A percentile compares a stretch with the other conserved stretches of the same genome.
Evolutionary conservation across 192 early-diverging fungal genomes (phyloP).

Genomic region (Rhizophagus clarus): DNA sequence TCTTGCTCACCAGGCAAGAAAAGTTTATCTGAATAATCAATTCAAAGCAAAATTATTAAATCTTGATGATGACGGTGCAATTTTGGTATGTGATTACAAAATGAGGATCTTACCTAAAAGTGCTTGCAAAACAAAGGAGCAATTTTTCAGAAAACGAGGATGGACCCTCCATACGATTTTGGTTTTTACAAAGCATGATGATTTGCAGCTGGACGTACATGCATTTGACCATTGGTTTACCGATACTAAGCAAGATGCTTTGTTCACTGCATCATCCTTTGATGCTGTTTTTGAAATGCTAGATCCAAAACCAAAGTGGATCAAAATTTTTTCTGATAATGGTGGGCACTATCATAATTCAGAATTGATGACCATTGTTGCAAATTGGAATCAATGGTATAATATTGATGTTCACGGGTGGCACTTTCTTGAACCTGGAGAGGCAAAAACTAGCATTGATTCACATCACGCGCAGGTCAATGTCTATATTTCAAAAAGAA

Average conservation of each 20-base stretch:
- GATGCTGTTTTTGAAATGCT: too few relatives aligned
- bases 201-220: too few relatives aligned
- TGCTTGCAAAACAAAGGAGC: neutral
- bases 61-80: neutral
- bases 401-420: neutral
- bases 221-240: too few relatives aligned
- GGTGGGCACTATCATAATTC: too few relatives aligned
- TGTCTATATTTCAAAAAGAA: neutral
- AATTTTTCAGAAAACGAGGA: neutral
- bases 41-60: too few relatives aligned
- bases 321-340: too few relatives aligned
- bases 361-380: too few relatives aligned
- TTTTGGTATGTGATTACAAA: neutral
- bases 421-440: neutral
- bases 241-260: too few relatives aligned
- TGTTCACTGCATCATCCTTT: too few relatives aligned
- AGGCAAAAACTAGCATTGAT: neutral
- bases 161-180: neutral
- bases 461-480: neutral
- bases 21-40: neutral
- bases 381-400: too few relatives aligned
- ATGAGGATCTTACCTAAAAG: slow-evolving; percentile 1
- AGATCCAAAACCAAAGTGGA: too few relatives aligned
- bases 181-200: too few relatives aligned
- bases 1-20: neutral